Evolutionary conservation across 2,329 filamentous ascomycete species (phyloP).

Genomic region (Decorospora gaudefroyi): DNA sequence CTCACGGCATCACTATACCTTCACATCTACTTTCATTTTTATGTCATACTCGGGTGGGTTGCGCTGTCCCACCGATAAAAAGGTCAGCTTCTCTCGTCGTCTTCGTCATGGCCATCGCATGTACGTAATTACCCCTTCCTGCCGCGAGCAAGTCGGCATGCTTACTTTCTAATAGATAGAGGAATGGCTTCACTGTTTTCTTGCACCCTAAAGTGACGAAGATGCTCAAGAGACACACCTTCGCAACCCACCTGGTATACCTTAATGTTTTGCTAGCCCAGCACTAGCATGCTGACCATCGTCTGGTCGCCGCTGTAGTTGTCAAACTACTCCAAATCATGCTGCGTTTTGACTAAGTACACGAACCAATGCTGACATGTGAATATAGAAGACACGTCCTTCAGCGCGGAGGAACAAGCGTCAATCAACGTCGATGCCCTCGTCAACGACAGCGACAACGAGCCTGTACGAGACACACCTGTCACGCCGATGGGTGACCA

Average conservation of each 20-base stretch:
- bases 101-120: conserved; percentile 53
- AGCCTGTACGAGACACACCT: conserved; percentile 38
- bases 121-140: conserved; percentile 52
- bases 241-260: conserved; percentile 38
- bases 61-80: conserved; percentile 44
- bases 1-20: conserved; percentile 44
- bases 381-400: conserved; percentile 63
- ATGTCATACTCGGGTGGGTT: conserved; percentile 38
- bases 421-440: conserved; percentile 68
- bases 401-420: conserved; percentile 63
- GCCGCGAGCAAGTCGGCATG: conserved; percentile 46
- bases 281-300: conserved; percentile 17
- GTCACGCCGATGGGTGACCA: conserved; percentile 28
- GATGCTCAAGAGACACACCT: conserved; percentile 43
- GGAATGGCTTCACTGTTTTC: conserved; percentile 43
- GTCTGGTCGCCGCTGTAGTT: conserved; percentile 28
- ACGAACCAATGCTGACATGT: conserved; percentile 50
- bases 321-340: conserved; percentile 6
- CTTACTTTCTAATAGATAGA: conserved; percentile 51
- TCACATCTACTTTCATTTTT: conserved; percentile 32
- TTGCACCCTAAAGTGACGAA: conserved; percentile 47
- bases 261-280: conserved; percentile 29
- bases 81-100: conserved; percentile 50
- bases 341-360: conserved; percentile 3
- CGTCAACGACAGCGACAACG: conserved; percentile 60